Evolutionary conservation across 1,284 basidiomycete species (phyloP).

Genomic region (Rhodotorula sp.): DNA sequence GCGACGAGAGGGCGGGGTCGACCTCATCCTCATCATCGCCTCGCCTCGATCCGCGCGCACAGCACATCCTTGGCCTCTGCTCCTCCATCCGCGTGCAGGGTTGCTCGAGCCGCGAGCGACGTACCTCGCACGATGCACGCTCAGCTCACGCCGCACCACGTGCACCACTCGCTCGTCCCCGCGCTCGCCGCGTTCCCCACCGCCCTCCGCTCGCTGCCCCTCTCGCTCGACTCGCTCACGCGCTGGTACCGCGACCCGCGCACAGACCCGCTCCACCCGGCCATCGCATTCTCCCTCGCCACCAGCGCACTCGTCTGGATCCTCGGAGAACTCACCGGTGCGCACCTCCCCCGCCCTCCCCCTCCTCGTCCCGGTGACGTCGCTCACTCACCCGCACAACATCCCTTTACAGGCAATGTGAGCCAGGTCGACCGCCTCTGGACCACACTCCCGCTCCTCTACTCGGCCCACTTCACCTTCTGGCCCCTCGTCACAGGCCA

Average conservation of each 20-base stretch:
- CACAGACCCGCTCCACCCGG: conserved; percentile 43
- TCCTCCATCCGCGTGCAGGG: too few species aligned
- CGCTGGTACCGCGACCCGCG: conserved; percentile 9
- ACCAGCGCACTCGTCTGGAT: conserved; percentile 33
- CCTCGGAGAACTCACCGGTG: conserved; percentile 41
- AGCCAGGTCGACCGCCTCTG: conserved; percentile 78
- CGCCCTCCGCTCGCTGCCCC: conserved; percentile 8
- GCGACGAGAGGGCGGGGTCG: too few species aligned
- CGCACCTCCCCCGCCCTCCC: not conserved
- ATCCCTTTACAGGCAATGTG: conserved; percentile 63
- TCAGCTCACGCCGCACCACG: not conserved
- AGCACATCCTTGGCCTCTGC: not conserved
- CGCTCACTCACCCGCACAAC: not conserved
- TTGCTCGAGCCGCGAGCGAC: not conserved
- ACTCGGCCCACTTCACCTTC: conserved; percentile 68
- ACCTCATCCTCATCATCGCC: not conserved
- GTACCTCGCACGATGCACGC: not conserved
- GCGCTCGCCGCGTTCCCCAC: conserved; percentile 15
- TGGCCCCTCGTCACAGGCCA: conserved; percentile 31
- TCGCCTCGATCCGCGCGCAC: not conserved
- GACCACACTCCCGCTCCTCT: conserved; percentile 77
- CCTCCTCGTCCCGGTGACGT: not conserved
- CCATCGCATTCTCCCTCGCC: conserved; percentile 26
- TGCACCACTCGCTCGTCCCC: conserved; percentile 8
- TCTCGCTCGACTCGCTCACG: not conserved